Conservation (phyloP, 495 filamentous ascomycete genomes). For the Astrocystis sublimbata region DNA sequence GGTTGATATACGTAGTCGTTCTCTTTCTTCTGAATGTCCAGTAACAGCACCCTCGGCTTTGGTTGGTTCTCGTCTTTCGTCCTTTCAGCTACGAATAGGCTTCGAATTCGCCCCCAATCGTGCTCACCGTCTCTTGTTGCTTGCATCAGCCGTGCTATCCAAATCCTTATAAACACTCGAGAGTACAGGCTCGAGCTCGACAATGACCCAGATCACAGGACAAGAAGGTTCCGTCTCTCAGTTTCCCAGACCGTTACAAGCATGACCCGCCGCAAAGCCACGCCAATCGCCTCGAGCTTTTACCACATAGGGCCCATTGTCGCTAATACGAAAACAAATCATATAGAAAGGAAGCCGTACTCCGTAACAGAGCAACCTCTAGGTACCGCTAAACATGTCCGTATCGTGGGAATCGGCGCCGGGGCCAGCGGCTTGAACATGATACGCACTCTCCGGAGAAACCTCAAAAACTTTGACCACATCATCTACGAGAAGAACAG, state of each 20-base stretch:
- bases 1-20: conserved; percentile 29
- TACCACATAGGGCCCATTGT: conserved; percentile 5
- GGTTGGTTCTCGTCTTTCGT: conserved; percentile 23
- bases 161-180: conserved; percentile 23
- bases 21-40: conserved; percentile 16
- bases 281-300: conserved; percentile 16
- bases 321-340: conserved; percentile 17
- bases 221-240: conserved; percentile 26
- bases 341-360: conserved; percentile 29
- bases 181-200: conserved; percentile 4
- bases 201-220: conserved; percentile 23
- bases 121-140: conserved; percentile 7
- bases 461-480: conserved; percentile 52
- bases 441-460: conserved; percentile 44
- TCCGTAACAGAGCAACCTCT: conserved; percentile 45
- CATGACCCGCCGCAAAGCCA: conserved; percentile 30
- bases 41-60: conserved; percentile 9
- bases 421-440: conserved; percentile 53
- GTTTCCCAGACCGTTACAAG: conserved; percentile 17
- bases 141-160: neutral
- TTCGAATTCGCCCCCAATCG: conserved; percentile 16
- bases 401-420: conserved; percentile 51
- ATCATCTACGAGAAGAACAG: conserved; percentile 79
- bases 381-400: conserved; percentile 44
- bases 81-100: conserved; percentile 35